Evolutionary conservation across 2,329 filamentous ascomycete genomes (phyloP).

Genomic region (Botrytis squamosa): DNA sequence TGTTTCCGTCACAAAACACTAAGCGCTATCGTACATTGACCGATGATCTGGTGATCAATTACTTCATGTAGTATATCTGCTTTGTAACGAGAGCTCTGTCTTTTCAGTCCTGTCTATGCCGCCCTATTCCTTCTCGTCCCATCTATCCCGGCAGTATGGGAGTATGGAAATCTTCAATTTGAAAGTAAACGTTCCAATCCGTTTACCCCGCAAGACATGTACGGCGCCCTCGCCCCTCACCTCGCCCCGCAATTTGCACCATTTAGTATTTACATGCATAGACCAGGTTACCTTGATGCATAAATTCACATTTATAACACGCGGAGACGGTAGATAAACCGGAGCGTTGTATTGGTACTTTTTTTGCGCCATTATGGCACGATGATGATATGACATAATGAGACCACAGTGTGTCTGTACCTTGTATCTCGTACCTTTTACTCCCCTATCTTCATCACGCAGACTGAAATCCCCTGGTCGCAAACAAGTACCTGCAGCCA

Average conservation of each 20-base stretch:
- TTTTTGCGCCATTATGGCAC: neutral
- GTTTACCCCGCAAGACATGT: neutral
- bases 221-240: neutral
- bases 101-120: neutral
- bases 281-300: neutral
- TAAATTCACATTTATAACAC: neutral
- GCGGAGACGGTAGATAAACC: slow-evolving; percentile 1
- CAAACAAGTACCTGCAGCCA: slow-evolving; percentile 12
- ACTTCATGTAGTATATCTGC: neutral
- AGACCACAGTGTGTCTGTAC: neutral
- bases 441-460: neutral
- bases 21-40: neutral
- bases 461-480: neutral
- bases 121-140: neutral
- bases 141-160: neutral
- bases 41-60: slow-evolving; percentile 13
- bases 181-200: neutral
- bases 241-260: neutral
- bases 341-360: neutral
- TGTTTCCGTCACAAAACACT: neutral
- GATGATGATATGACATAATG: neutral
- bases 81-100: neutral
- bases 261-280: neutral
- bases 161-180: neutral
- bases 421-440: neutral